phyloP scores from a whole-genome alignment of 768 basidiomycete genomes.

The Panus rudis region DNA sequence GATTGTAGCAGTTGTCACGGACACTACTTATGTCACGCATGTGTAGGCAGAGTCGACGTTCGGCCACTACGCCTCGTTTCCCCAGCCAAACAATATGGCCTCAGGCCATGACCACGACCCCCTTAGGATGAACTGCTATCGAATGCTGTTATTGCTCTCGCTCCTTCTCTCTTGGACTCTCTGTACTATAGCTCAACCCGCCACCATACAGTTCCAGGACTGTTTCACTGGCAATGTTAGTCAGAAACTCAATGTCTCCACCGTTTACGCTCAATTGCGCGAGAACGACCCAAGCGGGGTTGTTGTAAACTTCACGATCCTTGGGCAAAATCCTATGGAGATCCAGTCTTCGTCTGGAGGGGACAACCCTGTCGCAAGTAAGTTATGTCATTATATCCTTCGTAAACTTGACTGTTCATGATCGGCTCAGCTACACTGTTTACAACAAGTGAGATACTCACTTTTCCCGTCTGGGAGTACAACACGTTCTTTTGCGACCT shows the following conservation, averaged over 20 bases:
- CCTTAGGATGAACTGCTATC: too few species aligned
- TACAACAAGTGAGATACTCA: constrained; percentile 73
- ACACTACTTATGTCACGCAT: too few species aligned
- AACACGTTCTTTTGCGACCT: constrained; percentile 70
- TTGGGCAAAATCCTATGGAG: constrained; percentile 54
- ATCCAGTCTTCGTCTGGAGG: constrained; percentile 54
- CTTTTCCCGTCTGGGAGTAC: constrained; percentile 65
- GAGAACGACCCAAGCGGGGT: constrained; percentile 33
- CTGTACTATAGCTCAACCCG: too few species aligned
- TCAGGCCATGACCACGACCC: too few species aligned
- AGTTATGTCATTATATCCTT: constrained; percentile 9
- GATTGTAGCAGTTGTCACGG: too few species aligned
- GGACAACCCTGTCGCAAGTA: constrained; percentile 58
- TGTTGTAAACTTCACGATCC: constrained; percentile 63
- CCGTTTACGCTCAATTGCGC: constrained; percentile 68
- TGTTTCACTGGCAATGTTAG: constrained; percentile 53
- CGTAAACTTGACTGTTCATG: constrained; percentile 4
- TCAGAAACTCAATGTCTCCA: constrained; percentile 58
- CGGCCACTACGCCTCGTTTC: too few species aligned
- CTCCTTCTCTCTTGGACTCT: too few species aligned
- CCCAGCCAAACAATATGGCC: too few species aligned
- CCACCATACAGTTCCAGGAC: constrained; percentile 55
- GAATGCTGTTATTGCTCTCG: too few species aligned
- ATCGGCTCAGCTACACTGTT: constrained; percentile 83
- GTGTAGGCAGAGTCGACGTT: too few species aligned